A percentile compares a stretch with the other conserved stretches of the same genome.
Evolutionary conservation across 1,284 basidiomycete genomes (phyloP).

Genomic region (Wallemia hederae): DNA sequence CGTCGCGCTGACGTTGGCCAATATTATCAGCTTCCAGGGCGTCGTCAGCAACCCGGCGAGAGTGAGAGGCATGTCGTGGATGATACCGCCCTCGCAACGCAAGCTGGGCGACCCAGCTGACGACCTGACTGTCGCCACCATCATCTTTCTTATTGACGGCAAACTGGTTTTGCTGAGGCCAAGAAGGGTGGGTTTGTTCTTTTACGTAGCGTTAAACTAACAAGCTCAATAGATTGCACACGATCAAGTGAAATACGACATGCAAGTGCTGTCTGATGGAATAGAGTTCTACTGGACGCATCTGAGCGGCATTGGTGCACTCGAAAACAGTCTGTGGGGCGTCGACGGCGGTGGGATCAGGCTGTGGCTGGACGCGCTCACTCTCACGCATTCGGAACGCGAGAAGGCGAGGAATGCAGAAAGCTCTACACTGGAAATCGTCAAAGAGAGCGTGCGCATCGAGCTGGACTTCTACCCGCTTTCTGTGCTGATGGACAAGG

Average conservation of each 20-base stretch:
- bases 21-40: constrained; percentile 78
- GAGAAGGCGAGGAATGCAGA: constrained; percentile 7
- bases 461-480: constrained; percentile 80
- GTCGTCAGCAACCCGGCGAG: constrained; percentile 59
- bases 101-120: constrained; percentile 76
- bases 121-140: constrained; percentile 75
- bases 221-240: constrained; percentile 28
- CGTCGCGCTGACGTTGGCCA: constrained; percentile 65
- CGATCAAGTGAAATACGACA: constrained; percentile 84
- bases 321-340: constrained; percentile 93
- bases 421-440: constrained; percentile 26
- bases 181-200: constrained; percentile 26
- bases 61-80: constrained; percentile 83
- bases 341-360: constrained; percentile 71
- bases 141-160: constrained; percentile 84
- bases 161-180: constrained; percentile 64
- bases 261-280: constrained; percentile 81
- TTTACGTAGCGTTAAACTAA: constrained; percentile 4
- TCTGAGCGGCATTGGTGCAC: constrained; percentile 57
- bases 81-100: constrained; percentile 77
- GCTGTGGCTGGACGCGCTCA: constrained; percentile 81
- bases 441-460: constrained; percentile 75
- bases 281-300: constrained; percentile 99
- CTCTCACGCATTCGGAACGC: constrained; percentile 29
- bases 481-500: constrained; percentile 91